Percentiles rank a stretch among this genome's conserved stretches.
phyloP scores from a whole-genome alignment of 768 basidiomycete species.

The Punctularia strigosozonata region DNA sequence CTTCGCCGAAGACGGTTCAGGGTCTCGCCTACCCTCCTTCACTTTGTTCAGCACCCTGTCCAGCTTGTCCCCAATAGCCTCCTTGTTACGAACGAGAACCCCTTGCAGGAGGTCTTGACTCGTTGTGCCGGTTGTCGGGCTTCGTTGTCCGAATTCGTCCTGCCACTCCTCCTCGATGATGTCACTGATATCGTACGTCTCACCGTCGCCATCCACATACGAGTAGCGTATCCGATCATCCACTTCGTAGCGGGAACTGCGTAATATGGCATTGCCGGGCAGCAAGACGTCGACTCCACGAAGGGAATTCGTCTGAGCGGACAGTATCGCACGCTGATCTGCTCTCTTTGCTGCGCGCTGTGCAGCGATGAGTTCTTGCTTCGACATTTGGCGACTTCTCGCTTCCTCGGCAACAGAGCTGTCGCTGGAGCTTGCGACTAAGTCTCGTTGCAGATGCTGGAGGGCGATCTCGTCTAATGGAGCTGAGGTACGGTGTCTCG shows the following conservation, averaged over 20 bases:
- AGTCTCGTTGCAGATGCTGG: slow-evolving; percentile 60
- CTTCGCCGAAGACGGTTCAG: slow-evolving; percentile 8
- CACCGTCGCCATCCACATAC: slow-evolving; percentile 83
- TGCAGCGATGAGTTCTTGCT: slow-evolving; percentile 87
- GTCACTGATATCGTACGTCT: slow-evolving; percentile 88
- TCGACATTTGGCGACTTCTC: slow-evolving; percentile 36
- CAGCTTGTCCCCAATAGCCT: slow-evolving; percentile 55
- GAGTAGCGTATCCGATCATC: slow-evolving; percentile 83
- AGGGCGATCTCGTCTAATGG: slow-evolving; percentile 80
- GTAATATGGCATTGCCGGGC: slow-evolving; percentile 74
- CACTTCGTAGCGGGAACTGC: slow-evolving; percentile 65
- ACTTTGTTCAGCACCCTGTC: slow-evolving; percentile 70
- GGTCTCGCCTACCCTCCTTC: slow-evolving; percentile 39
- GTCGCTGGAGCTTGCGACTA: slow-evolving; percentile 47
- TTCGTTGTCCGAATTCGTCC: slow-evolving; percentile 17
- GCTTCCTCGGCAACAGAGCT: slow-evolving; percentile 20
- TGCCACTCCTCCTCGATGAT: slow-evolving; percentile 85
- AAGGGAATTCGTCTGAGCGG: slow-evolving; percentile 72
- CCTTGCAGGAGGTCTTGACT: slow-evolving; percentile 60
- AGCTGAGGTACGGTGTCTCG: slow-evolving; percentile 60
- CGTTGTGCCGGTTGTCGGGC: slow-evolving; percentile 22
- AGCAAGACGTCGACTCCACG: slow-evolving; percentile 85
- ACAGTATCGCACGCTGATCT: slow-evolving; percentile 76
- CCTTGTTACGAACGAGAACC: slow-evolving; percentile 44
- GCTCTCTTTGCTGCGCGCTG: slow-evolving; percentile 82